Evolutionary conservation across 768 basidiomycete genomes (phyloP), one percentile per base, ranked within the genome.

Genomic region (Suillus weaverae): DNA sequence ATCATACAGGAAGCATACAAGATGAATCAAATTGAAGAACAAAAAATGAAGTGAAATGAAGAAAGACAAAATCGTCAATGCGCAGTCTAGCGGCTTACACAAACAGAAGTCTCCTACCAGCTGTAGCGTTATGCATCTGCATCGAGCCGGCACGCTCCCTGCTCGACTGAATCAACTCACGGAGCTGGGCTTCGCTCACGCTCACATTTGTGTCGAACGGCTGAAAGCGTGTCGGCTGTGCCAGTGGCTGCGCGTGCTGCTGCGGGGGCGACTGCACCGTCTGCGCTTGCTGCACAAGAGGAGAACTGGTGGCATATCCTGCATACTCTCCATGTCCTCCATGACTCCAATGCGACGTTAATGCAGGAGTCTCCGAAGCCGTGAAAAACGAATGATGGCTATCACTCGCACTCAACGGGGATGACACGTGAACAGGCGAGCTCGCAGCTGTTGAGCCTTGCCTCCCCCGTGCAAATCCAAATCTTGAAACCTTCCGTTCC

Each of bases 381-480:
- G 70, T 67, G 61, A 81, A 84, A 63, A 85, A 82, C 32, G 83
- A 79, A 9, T 85, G 81, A 35, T 82, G 80, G 38, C 78, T 78
- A 41, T 85, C 84, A 66, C 79, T 83, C 43, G 80, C 80, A 60
- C 79, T 84, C 48, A 86, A 75, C 2, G 89, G 86, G 20, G 88
- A 85, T 30, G 86, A 69, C 10, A 80, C 79, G 64, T 86, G 85
- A 60, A 83, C 78, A 46, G 88, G 87, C 13, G 88, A 90, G 18
- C 86, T 86, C 5, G 88, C 72, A 51, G 78, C 73, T 11, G 83
- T 83, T 9, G 90, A 86, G 0, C 82, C 83, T 66, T 86, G 88
- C 53, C 86, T 85, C 30, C 89, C 88, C 30, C 89, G 84, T 18
- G 92, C 92, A 71, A 94, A 94, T 26, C 87, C 89, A 76, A 94